These are phyloP conservation scores for Massospora cicadina DNA, from an alignment of 371 early-diverging fungal species.

Conservation along the genomic window DNA sequence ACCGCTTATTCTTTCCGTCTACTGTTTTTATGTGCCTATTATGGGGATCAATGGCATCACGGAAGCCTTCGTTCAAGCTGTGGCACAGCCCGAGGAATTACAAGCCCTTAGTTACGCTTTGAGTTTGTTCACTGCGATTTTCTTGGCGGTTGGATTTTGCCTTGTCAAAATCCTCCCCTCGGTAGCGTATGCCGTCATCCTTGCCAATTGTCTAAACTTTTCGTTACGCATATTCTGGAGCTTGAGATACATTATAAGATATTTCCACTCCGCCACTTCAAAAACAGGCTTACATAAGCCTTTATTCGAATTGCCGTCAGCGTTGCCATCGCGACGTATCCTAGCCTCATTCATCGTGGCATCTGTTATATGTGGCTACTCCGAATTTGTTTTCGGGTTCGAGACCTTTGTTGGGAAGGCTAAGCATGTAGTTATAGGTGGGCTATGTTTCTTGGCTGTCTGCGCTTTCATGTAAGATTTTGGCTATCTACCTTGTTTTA, in stretches of 20 bases:
- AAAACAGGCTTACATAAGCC: not conserved
- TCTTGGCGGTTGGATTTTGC: slow-evolving; percentile 31
- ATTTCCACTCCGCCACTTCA: not conserved
- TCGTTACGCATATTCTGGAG: not conserved
- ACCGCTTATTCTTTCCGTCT: slow-evolving; percentile 39
- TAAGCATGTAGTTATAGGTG: not conserved
- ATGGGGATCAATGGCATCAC: slow-evolving; percentile 91
- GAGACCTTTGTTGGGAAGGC: not conserved
- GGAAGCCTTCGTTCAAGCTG: slow-evolving; percentile 82
- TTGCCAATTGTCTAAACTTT: slow-evolving; percentile 6
- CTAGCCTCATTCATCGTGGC: not conserved
- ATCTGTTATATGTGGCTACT: not conserved
- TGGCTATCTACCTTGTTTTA: not conserved
- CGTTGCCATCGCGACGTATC: not conserved
- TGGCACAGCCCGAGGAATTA: slow-evolving; percentile 44
- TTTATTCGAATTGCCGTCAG: not conserved
- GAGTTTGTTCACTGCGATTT: slow-evolving; percentile 52
- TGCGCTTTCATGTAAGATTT: not conserved
- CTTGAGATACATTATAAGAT: not conserved
- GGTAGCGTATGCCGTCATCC: slow-evolving; percentile 2
- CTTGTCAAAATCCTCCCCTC: not conserved
- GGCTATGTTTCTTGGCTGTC: not conserved
- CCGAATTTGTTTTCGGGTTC: not conserved
- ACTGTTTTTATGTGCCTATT: slow-evolving; percentile 77
- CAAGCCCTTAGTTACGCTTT: slow-evolving; percentile 43